Evolutionary conservation across 805 yeast genomes (phyloP).

Genomic region (Starmerella davenportii): DNA sequence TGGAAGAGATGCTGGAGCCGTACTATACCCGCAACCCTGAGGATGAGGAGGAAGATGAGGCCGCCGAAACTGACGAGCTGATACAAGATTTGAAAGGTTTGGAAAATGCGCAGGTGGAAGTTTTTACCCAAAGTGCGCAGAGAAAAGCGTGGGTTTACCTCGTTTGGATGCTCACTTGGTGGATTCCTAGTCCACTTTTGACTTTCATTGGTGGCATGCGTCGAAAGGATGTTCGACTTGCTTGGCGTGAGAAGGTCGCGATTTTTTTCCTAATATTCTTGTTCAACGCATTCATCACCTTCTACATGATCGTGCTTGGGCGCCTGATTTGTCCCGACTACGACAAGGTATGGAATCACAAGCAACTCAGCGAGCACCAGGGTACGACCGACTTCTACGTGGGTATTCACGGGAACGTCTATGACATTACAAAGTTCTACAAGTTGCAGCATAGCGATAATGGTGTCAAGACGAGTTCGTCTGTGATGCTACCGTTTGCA

Average conservation of each 20-base stretch:
- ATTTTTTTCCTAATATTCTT: slow-evolving; percentile 24
- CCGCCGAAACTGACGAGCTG: slow-evolving; percentile 15
- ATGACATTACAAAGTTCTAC: slow-evolving; percentile 27
- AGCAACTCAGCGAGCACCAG: slow-evolving; percentile 23
- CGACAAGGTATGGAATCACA: slow-evolving; percentile 26
- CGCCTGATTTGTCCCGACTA: slow-evolving; percentile 26
- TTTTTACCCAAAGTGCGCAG: slow-evolving; percentile 18
- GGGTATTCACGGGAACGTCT: slow-evolving; percentile 26
- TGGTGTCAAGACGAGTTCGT: slow-evolving; percentile 20
- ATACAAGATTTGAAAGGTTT: slow-evolving; percentile 16
- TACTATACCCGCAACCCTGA: slow-evolving; percentile 16
- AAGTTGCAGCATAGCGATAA: slow-evolving; percentile 27
- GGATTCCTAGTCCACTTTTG: slow-evolving; percentile 26
- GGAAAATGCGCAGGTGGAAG: slow-evolving; percentile 24
- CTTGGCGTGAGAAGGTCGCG: slow-evolving; percentile 28
- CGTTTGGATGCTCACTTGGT: slow-evolving; percentile 27
- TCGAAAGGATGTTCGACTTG: slow-evolving; percentile 26
- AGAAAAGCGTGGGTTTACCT: slow-evolving; percentile 25
- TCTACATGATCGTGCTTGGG: slow-evolving; percentile 28
- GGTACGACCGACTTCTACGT: slow-evolving; percentile 24
- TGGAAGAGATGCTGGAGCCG: slow-evolving; percentile 5
- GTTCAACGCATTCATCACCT: slow-evolving; percentile 25
- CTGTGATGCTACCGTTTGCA: slow-evolving; percentile 24
- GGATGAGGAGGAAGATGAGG: slow-evolving; percentile 22
- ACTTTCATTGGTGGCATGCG: slow-evolving; percentile 24